These are phyloP conservation scores for Amaranthus hypochondriacus DNA, from an alignment of 148 eudicot species.

Conservation along the genomic window DNA sequence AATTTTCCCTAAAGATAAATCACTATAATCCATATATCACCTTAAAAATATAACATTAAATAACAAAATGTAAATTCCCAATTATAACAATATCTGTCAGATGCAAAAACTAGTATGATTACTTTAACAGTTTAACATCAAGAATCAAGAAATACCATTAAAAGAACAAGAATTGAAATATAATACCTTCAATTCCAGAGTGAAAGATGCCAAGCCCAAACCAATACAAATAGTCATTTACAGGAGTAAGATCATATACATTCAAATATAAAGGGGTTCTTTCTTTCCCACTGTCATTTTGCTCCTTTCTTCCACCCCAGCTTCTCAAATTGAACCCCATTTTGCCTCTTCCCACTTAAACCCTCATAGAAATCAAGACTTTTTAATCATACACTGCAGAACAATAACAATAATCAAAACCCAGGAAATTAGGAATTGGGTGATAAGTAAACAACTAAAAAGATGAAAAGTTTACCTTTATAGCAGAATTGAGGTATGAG, in stretches of 20 bases:
- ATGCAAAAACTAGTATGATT: too few relatives aligned
- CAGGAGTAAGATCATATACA: constrained; percentile 70
- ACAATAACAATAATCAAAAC: background rate
- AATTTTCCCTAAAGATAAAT: background rate
- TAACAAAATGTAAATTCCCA: background rate
- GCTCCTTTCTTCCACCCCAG: constrained; percentile 36
- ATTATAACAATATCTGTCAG: too few relatives aligned
- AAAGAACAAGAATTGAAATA: background rate
- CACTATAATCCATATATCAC: background rate
- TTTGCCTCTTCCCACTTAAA: constrained; percentile 2
- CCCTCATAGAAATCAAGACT: background rate
- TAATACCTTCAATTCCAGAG: constrained; percentile 73
- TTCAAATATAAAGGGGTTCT: constrained; percentile 44
- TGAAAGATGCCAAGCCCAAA: constrained; percentile 60
- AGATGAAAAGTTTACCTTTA: background rate
- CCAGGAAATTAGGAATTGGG: background rate
- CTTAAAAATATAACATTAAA: background rate
- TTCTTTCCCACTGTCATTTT: constrained; percentile 30
- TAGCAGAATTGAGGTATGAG: background rate
- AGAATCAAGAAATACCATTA: background rate
- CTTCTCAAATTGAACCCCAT: constrained; percentile 46
- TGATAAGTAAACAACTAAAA: background rate
- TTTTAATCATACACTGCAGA: background rate
- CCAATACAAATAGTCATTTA: constrained; percentile 68
- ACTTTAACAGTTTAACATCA: background rate